Evolutionary conservation across 2,329 filamentous ascomycete genomes (phyloP), one percentile per base, ranked within the genome.

Genomic region (Colletotrichum truncatum): DNA sequence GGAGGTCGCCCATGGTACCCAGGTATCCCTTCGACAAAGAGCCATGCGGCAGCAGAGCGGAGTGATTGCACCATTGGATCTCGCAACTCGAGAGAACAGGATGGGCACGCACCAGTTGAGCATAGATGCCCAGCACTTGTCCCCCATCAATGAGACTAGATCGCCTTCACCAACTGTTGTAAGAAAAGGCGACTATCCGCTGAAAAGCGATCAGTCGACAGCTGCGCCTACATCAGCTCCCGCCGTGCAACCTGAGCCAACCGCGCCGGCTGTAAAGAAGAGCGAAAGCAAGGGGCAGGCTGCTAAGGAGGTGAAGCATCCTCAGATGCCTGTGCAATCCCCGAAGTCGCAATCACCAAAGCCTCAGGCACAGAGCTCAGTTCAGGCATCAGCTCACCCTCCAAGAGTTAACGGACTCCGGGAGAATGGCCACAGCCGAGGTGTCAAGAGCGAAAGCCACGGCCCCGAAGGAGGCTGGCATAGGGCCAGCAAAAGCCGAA

Each of bases 101-200:
- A 70, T 80, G 10, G 75, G 78, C 55, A 72, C 75, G 4, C 75
- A 79, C 8, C 57, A 71, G 21, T 70, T 70, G 12, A 66, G 70
- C 9, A 65, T 62, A 8, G 85, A 87, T 8, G 73, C 81, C 52
- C 81, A 83, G 41, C 85, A 84, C 69, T 81, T 94, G 2, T 94
- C 92, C 0, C 92, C 92, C 0, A 91, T 94, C 1, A 91, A 91
- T 57, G 92, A 94, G 77, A 85, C 87, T 6, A 84, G 86, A n/a
- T 91, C 89, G 0, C 90, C 91, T 3, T 93, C 91, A 2, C 91
- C 91, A 2, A 91, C 84, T 3, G 81, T 85, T 11, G 79, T 80
- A 59, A 83, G 89, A 58, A 88, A 84, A 64, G 46, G 60, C 43
- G 25, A 65, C 48, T 48, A 67, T 16, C 28, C 49, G 38, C 25